Evolutionary conservation across 768 basidiomycete species (phyloP), one percentile per base, ranked within the genome.

Genomic region (Termitomyces heimii): DNA sequence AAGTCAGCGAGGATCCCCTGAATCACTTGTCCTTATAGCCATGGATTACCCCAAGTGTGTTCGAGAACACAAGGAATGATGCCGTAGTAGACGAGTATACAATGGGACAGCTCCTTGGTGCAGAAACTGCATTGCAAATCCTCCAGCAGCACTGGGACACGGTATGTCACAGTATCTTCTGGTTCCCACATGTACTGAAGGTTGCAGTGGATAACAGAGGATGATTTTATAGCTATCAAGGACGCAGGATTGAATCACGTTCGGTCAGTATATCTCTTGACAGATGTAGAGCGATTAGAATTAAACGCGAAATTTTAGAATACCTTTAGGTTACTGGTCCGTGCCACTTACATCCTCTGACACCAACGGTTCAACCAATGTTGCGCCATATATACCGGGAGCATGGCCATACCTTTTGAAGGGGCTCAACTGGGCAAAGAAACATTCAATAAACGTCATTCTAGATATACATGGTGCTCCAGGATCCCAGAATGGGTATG

Each of bases 1-100:
- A 13, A 10, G 13, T 32, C 13, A 24, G 6, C 8, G 32, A 7
- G 13, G 20, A 4, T 20, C 32, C 24, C 10, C 52, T 51, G 31
- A 44, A 26, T 20, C 26, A 7, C 50, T 32, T 32, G 10, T 14
- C 34, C 26, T 24, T 20, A 13, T 57, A 88, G 84, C 86, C 87
- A 32, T 89, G 88, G 88, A 89, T 90, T 55, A 89, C 86, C 2
- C 88, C 88, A 1, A 86, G 84, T 63, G 73, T 89, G 12, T 90
- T 89, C 59, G 75, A 84, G 59, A 79, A 74, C 64, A 87, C 83
- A 35, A 76, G 77, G 39, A 83, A 86, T 60, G 68, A 72, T 34
- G 71, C 70, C 39, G 77, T 87, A 32, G 70, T 86, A 6, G 85
- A 87, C 60, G 84, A 85, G 65, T 85, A 73, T 60, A 88, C 84